These are phyloP conservation scores for Aspergillus pseudonomiae DNA, from an alignment of 2,329 filamentous ascomycete genomes.

Conservation along the genomic window DNA sequence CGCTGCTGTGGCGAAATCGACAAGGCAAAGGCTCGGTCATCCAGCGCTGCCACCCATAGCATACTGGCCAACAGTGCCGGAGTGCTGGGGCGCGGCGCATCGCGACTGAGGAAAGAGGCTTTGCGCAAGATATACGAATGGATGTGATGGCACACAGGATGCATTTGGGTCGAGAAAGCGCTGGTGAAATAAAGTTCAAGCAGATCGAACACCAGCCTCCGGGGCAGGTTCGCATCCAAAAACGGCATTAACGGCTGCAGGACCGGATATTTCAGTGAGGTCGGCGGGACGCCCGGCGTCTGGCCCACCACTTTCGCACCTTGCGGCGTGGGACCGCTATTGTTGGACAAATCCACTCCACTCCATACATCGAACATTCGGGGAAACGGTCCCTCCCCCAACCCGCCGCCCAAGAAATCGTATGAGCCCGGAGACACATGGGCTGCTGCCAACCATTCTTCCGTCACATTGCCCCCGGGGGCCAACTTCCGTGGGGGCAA, in stretches of 20 bases:
- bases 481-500: constrained; percentile 23
- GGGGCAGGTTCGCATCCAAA: constrained; percentile 75
- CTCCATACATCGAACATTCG: constrained; percentile 37
- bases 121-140: constrained; percentile 88
- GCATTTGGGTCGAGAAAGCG: constrained; percentile 82
- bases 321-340: constrained; percentile 50
- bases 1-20: constrained; percentile 82
- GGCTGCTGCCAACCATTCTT: constrained; percentile 38
- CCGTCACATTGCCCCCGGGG: constrained; percentile 30
- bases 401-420: constrained; percentile 29
- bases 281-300: constrained; percentile 41
- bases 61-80: constrained; percentile 88
- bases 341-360: constrained; percentile 29
- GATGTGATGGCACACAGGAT: constrained; percentile 88
- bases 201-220: constrained; percentile 80
- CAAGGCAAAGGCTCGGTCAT: constrained; percentile 82
- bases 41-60: constrained; percentile 96
- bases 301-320: constrained; percentile 60
- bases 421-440: constrained; percentile 38
- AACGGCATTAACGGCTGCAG: constrained; percentile 81
- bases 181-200: constrained; percentile 90
- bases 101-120: constrained; percentile 80
- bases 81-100: constrained; percentile 77
- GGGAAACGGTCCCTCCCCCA: constrained; percentile 32
- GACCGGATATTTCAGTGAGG: constrained; percentile 74